Conservation (phyloP, 805 yeast species). For the Cephaloascus albidus region DNA sequence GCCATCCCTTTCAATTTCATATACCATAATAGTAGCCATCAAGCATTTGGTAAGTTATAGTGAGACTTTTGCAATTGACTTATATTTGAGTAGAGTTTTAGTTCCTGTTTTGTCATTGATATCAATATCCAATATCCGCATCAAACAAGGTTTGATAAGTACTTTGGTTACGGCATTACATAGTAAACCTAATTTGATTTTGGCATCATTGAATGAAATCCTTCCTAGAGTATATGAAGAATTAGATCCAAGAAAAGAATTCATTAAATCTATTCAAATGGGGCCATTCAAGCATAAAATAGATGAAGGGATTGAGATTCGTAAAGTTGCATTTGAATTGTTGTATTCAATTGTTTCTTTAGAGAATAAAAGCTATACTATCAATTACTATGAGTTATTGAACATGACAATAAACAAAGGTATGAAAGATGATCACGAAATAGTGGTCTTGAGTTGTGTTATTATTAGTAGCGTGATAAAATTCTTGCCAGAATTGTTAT, state of each 20-base stretch:
- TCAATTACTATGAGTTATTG: constrained; percentile 21
- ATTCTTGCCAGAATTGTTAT: constrained; percentile 13
- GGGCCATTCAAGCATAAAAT: constrained; percentile 82
- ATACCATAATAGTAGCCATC: constrained; percentile 22
- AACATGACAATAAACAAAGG: constrained; percentile 37
- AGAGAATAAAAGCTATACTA: constrained; percentile 10
- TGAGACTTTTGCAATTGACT: constrained; percentile 9
- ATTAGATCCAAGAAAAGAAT: constrained; percentile 43
- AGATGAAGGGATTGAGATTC: constrained; percentile 66
- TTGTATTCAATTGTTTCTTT: constrained; percentile 39
- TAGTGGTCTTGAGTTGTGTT: constrained; percentile 44
- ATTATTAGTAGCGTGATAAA: constrained; percentile 28
- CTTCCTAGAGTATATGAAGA: constrained; percentile 47
- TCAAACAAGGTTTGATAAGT: constrained; percentile 51
- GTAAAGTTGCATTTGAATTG: constrained; percentile 66
- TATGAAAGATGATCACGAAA: constrained; percentile 51
- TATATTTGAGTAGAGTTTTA: constrained; percentile 13
- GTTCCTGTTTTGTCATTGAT: constrained; percentile 12
- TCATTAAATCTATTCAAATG: constrained; percentile 61
- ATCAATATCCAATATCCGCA: constrained; percentile 33
- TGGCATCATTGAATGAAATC: constrained; percentile 33
- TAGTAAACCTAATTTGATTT: constrained; percentile 38
- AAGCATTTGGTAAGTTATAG: constrained; percentile 24
- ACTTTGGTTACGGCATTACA: constrained; percentile 52
- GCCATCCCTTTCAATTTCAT: constrained; percentile 7